These are phyloP conservation scores for Pittosporum tobira DNA, from an alignment of 129 eudicot genomes.

Conservation along the genomic window DNA sequence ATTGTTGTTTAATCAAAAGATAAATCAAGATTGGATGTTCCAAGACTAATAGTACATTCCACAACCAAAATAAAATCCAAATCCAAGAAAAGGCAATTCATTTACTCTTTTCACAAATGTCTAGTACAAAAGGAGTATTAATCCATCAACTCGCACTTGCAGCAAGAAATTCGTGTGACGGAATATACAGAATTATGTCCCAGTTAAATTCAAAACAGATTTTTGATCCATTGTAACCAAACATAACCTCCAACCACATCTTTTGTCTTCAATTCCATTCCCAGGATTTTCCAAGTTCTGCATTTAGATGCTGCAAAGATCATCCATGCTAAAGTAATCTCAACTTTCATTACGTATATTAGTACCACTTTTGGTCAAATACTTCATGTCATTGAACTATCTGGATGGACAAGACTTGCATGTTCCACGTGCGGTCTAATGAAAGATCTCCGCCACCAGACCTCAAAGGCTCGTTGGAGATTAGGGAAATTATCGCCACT, in stretches of 20 bases:
- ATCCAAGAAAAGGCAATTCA: background rate
- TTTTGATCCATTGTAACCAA: background rate
- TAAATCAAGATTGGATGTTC: too few species aligned
- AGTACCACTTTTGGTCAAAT: background rate
- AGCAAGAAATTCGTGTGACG: background rate
- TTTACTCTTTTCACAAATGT: slow-evolving; percentile 1
- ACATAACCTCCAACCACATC: background rate
- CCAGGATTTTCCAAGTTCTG: background rate
- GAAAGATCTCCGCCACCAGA: slow-evolving; percentile 98
- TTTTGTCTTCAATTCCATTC: background rate
- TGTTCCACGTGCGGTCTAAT: slow-evolving; percentile 63
- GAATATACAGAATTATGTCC: background rate
- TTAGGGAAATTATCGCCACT: slow-evolving; percentile 90
- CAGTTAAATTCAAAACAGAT: background rate
- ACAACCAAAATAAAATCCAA: background rate
- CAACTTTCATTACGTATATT: background rate
- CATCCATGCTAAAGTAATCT: background rate
- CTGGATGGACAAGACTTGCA: slow-evolving; percentile 32
- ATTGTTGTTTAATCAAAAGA: background rate
- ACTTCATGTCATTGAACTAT: slow-evolving; percentile 16
- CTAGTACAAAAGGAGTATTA: background rate
- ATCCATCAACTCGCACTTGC: background rate
- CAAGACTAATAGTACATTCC: too few species aligned
- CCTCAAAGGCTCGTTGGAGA: slow-evolving; percentile 92
- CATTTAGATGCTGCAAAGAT: background rate